Conservation (phyloP, 139 green algal species). For the Chlamydomonas schloesseri region DNA sequence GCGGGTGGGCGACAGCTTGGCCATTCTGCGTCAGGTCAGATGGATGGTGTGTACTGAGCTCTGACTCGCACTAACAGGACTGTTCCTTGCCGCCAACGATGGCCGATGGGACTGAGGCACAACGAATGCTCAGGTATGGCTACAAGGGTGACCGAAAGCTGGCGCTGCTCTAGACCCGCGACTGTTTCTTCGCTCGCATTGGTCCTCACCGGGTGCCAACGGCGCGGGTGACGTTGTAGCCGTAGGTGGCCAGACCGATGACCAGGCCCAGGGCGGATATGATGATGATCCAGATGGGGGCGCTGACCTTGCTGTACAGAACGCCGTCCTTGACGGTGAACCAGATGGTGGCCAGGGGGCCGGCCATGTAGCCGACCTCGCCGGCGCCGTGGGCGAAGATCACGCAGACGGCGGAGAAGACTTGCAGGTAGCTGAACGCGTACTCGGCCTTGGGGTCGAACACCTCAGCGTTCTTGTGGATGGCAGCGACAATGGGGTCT, state of each 20-base stretch:
- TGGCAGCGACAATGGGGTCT: constrained; percentile 56
- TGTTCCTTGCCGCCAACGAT: too few species aligned
- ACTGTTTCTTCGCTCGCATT: too few species aligned
- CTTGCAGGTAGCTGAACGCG: constrained; percentile 75
- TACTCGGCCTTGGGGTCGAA: constrained; percentile 73
- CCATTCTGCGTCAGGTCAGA: too few species aligned
- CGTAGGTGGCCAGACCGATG: constrained; percentile 74
- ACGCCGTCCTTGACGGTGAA: constrained; percentile 57
- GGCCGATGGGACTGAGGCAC: too few species aligned
- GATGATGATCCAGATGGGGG: constrained; percentile 66
- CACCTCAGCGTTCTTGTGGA: constrained; percentile 67
- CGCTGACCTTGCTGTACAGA: constrained; percentile 43
- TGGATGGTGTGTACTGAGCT: too few species aligned
- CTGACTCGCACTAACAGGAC: too few species aligned
- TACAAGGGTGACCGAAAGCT: too few species aligned
- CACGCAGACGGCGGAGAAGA: constrained; percentile 73
- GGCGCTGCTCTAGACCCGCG: too few species aligned
- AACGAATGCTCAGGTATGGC: too few species aligned
- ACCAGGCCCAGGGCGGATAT: constrained; percentile 69
- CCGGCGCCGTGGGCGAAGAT: constrained; percentile 67
- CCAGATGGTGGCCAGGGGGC: constrained; percentile 67
- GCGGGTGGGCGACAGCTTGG: constrained; percentile 72
- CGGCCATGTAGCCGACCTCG: constrained; percentile 57
- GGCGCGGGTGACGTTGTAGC: constrained; percentile 75
- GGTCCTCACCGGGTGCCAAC: constrained; percentile 70